Evolutionary conservation across 495 filamentous ascomycete species (phyloP), one percentile per base, ranked within the genome.

Genomic region (Tuber indicum): DNA sequence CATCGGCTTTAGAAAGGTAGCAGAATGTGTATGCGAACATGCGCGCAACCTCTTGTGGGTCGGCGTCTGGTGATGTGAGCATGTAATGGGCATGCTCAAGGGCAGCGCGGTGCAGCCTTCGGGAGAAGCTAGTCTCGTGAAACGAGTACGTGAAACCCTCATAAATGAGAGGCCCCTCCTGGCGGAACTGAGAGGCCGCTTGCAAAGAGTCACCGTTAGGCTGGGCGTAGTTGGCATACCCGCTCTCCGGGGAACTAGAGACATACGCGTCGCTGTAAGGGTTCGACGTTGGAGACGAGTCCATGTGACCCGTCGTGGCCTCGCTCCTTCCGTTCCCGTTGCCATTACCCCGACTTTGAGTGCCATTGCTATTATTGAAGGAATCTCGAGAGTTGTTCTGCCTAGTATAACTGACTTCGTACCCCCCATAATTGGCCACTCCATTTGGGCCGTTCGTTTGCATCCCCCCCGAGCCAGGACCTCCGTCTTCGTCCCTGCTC

Each of bases 1-100:
- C 86, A 72, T 86, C 82, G 0, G 90, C 86, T 17, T 85, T 83
- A 4, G 85, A 86, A 78, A 88, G 87, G 70, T 90, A 86, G 66
- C 87, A 86, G 47, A 92, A 83, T 32, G 90, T 88, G 76, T 94
- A 91, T 71, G 88, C 89, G 82, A 94, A 95, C 39, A 91, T 86
- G 70, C 87, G 85, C 42, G 87, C 83, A 72, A 92, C 84, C 0
- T 83, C 84, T 5, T 84, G 81, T 16, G 87, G 86, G 0, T 89
- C 86, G 2, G 89, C 84, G 72, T 85, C 83, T 9, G 90, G 84
- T 75, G 89, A 86, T 36, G 86, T 84, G 45, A 94, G 84, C n/a
- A 94, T 87, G 62, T 85, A 83, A 75, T 89, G 88, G 9, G 87
- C 91, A 62, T 86, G 84, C 84, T 97, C 93, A 21, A 91, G 79